Evolutionary conservation across 192 early-diverging fungal genomes (phyloP).

Genomic region (Geosiphon pyriformis): DNA sequence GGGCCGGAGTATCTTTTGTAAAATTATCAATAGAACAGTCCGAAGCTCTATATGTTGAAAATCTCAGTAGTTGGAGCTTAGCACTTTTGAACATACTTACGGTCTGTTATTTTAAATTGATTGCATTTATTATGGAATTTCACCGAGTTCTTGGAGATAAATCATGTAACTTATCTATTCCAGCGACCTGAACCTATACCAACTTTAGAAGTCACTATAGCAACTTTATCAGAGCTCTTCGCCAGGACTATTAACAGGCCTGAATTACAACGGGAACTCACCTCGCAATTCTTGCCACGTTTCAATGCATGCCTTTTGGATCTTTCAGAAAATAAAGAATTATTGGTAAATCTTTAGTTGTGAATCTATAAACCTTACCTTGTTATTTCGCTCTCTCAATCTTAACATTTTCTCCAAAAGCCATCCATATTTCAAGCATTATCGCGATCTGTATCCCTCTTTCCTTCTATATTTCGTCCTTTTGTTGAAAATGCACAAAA

Average conservation of each 20-base stretch:
- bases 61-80: not conserved
- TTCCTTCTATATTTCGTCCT: slow-evolving; percentile 47
- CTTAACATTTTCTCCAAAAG: slow-evolving; percentile 15
- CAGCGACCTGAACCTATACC: slow-evolving; percentile 43
- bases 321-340: slow-evolving; percentile 36
- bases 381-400: not conserved
- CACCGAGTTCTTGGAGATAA: no score
- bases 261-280: slow-evolving; percentile 52
- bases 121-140: no score
- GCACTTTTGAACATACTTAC: not conserved
- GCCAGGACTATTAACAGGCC: slow-evolving; percentile 41
- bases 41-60: slow-evolving; percentile 26
- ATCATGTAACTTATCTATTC: no score
- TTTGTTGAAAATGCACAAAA: slow-evolving; percentile 38
- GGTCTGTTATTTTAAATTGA: slow-evolving; percentile 2
- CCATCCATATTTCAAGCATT: slow-evolving; percentile 40
- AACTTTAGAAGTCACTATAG: slow-evolving; percentile 38
- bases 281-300: slow-evolving; percentile 43
- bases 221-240: slow-evolving; percentile 42
- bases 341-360: slow-evolving; percentile 35
- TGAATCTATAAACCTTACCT: not conserved
- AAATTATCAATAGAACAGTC: slow-evolving; percentile 46
- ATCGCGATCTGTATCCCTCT: slow-evolving; percentile 35
- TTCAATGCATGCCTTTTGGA: slow-evolving; percentile 43
- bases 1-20: slow-evolving; percentile 45